These are phyloP conservation scores for Podospora pseudoanserina DNA, from an alignment of 495 filamentous ascomycete species.

Conservation along the genomic window DNA sequence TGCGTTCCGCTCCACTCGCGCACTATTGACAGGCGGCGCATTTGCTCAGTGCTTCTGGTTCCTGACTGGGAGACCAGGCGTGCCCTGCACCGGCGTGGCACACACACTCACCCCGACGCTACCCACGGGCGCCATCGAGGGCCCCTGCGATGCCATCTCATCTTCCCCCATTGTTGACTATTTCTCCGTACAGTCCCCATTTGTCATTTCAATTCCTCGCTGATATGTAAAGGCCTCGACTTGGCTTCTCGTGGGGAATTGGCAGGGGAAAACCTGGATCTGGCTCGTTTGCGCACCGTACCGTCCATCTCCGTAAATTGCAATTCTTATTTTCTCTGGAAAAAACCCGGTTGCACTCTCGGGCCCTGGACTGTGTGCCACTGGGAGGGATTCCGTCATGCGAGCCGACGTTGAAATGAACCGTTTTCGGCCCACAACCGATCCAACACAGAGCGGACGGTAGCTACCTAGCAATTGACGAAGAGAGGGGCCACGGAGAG, in stretches of 20 bases:
- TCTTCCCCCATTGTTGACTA: not conserved
- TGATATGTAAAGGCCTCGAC: not conserved
- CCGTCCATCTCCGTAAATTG: slow-evolving; percentile 1
- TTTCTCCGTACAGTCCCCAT: not conserved
- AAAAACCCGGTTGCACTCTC: not conserved
- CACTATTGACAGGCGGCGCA: slow-evolving; percentile 10
- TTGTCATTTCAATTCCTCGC: not conserved
- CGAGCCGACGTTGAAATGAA: not conserved
- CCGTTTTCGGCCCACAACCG: not conserved
- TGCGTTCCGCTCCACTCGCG: slow-evolving; percentile 18
- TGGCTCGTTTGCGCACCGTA: not conserved
- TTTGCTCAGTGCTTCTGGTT: slow-evolving; percentile 13
- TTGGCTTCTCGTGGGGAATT: not conserved
- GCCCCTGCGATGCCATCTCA: slow-evolving; percentile 5
- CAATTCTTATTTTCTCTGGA: not conserved
- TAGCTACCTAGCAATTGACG: not conserved
- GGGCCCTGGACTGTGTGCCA: not conserved
- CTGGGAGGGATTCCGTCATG: not conserved
- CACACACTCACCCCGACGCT: not conserved
- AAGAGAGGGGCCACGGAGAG: not conserved
- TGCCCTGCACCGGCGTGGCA: slow-evolving; percentile 14
- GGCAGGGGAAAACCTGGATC: not conserved
- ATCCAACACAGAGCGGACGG: slow-evolving; percentile 8
- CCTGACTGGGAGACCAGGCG: slow-evolving; percentile 13
- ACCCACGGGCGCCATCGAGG: not conserved